Base-by-base conservation (phyloP, 352 stramenopile genomes). In the Proteromonas lacertae region DNA sequence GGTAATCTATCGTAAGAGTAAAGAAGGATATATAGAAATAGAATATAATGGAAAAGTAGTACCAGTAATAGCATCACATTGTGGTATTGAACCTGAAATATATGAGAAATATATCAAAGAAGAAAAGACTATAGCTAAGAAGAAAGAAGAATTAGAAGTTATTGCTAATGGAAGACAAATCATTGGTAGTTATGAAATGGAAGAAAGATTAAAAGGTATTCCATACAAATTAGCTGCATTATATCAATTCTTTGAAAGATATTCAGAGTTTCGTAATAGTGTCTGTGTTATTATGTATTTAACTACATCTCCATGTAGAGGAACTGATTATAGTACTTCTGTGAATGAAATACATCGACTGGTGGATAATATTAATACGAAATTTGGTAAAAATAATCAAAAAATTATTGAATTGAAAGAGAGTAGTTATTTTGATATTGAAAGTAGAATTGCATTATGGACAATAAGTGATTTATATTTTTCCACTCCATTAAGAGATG, bases 201-300 rank as follows among this genome's bases (percentile, higher is more conserved):
- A 94, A 32, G 81, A 96, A 47, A 68, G 76, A 0, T 51, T 97
- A 3, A 90, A 91, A 45, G 82, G 82, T 12, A 78, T 95, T 26
- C 78, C 77, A 20, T 59, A 90, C 22, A 94, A 95, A 52, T 65
- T 97, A 25, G 51, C 93, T 21, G 82, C 75, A 0, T 77, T 93
- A 29, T 72, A 94, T 40, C 60, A 70, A 4, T 89, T 95, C 29
- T 50, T 97, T 3, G 50, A 65, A 23, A 49, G 63, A 22, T 66
- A 64, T 43, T 69, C 73, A 0, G 54, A 79, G 18, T 70, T 73
- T 38, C 54, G 64, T 12, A 57, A 60, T 12, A 74, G 66, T 25
- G 57, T 77, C 2, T 51, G 77, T 35, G 62, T 69, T 5, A 64
- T 74, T 17, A 57, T 78, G 30, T 36, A 57, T 20, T 48, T 48